These are phyloP conservation scores for Phialocephala subalpina DNA, from an alignment of 2,329 filamentous ascomycete species.

Conservation along the genomic window DNA sequence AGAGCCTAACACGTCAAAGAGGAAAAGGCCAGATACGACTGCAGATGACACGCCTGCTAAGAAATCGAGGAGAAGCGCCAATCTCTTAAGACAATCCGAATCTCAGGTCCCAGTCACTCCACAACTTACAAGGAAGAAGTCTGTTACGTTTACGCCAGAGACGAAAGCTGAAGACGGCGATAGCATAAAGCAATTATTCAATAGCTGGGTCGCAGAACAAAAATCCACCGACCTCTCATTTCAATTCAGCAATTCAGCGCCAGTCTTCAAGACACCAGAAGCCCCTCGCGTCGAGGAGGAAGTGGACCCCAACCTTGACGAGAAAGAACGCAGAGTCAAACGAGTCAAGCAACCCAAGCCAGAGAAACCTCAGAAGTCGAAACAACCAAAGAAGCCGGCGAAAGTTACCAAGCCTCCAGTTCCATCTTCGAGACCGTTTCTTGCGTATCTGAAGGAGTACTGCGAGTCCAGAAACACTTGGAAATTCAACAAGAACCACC, in stretches of 20 bases:
- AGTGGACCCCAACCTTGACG: slow-evolving; percentile 39
- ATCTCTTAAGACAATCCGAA: slow-evolving; percentile 21
- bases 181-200: slow-evolving; percentile 59
- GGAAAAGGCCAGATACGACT: slow-evolving; percentile 35
- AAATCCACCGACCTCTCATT: slow-evolving; percentile 42
- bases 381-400: slow-evolving; percentile 27
- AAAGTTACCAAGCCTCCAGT: slow-evolving; percentile 31
- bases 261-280: slow-evolving; percentile 39
- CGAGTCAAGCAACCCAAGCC: slow-evolving; percentile 40
- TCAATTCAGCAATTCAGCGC: slow-evolving; percentile 28
- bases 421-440: slow-evolving; percentile 63
- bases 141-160: slow-evolving; percentile 70
- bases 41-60: slow-evolving; percentile 35
- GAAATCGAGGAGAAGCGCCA: slow-evolving; percentile 37
- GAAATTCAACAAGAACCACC: slow-evolving; percentile 97
- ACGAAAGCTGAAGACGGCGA: slow-evolving; percentile 66
- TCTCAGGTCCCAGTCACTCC: slow-evolving; percentile 39
- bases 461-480: slow-evolving; percentile 73
- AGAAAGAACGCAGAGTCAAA: slow-evolving; percentile 41
- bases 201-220: slow-evolving; percentile 54
- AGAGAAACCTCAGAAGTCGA: slow-evolving; percentile 26
- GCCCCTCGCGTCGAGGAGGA: slow-evolving; percentile 40
- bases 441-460: slow-evolving; percentile 82
- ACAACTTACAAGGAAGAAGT: slow-evolving; percentile 54
- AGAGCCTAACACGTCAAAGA: slow-evolving; percentile 34